These are phyloP conservation scores for Paramyrothecium roridum DNA, from an alignment of 2,329 filamentous ascomycete species.

Conservation along the genomic window DNA sequence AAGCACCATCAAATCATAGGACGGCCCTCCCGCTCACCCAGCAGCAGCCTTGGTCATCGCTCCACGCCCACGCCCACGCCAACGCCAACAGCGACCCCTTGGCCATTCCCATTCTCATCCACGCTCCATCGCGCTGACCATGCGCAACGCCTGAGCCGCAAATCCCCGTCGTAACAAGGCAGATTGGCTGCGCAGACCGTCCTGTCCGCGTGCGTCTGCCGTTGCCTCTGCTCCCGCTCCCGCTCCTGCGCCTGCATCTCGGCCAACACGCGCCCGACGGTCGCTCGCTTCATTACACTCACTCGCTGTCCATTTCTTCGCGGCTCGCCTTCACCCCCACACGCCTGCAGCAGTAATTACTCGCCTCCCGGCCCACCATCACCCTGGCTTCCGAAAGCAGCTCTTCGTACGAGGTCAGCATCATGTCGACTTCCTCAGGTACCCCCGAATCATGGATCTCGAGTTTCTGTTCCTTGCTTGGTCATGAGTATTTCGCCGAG, in stretches of 20 bases:
- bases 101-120: not conserved
- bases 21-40: not conserved
- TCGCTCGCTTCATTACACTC: not conserved
- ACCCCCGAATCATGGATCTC: slow-evolving; percentile 92
- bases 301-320: not conserved
- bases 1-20: not conserved
- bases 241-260: too few relatives aligned
- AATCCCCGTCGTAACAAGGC: not conserved
- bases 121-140: not conserved
- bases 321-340: not conserved
- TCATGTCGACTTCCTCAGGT: slow-evolving; percentile 60
- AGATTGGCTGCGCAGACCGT: not conserved
- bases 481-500: slow-evolving; percentile 98
- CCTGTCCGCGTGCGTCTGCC: too few relatives aligned
- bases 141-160: not conserved
- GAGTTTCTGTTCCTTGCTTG: slow-evolving; percentile 91
- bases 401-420: slow-evolving; percentile 2
- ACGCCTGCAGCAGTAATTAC: not conserved
- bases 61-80: not conserved
- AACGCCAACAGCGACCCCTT: not conserved
- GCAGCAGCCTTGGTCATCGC: not conserved
- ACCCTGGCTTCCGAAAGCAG: not conserved
- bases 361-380: not conserved
- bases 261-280: not conserved
- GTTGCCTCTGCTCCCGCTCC: too few relatives aligned